Conservation (phyloP, 352 stramenopile species). For the Globisporangium apiculatum region DNA sequence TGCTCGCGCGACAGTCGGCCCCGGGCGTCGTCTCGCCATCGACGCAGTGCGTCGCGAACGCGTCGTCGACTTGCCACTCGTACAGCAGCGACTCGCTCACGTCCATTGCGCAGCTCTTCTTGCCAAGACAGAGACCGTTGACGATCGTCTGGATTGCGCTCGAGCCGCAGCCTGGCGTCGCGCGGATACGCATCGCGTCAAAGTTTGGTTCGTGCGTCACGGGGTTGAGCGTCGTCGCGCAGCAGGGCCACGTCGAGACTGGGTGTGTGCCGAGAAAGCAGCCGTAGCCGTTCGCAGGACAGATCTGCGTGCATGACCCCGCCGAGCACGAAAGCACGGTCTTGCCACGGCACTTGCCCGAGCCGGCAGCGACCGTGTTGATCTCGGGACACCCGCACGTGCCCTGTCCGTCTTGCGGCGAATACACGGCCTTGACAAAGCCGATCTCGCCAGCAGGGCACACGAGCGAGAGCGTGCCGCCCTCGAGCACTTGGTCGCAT, state of each 20-base stretch:
- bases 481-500: conserved; percentile 55
- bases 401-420: conserved; percentile 44
- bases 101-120: conserved; percentile 56
- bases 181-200: conserved; percentile 45
- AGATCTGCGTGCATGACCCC: conserved; percentile 23
- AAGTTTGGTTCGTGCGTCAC: conserved; percentile 31
- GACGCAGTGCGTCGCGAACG: conserved; percentile 30
- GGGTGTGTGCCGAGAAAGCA: conserved; percentile 69
- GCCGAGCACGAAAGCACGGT: conserved; percentile 13
- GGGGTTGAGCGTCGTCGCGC: conserved; percentile 30
- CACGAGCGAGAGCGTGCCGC: conserved; percentile 42
- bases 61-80: conserved; percentile 44
- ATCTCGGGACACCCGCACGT: conserved; percentile 55
- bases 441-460: conserved; percentile 68
- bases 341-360: conserved; percentile 44
- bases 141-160: conserved; percentile 53
- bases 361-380: conserved; percentile 54
- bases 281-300: conserved; percentile 31
- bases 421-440: conserved; percentile 78
- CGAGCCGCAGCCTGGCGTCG: conserved; percentile 31
- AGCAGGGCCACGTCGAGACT: conserved; percentile 58
- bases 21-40: conserved; percentile 23
- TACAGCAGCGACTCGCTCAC: conserved; percentile 53
- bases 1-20: conserved; percentile 28
- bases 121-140: conserved; percentile 59